Evolutionary conservation across 495 filamentous ascomycete species (phyloP), one percentile per base, ranked within the genome.

Genomic region (Jackrogersella minutella): DNA sequence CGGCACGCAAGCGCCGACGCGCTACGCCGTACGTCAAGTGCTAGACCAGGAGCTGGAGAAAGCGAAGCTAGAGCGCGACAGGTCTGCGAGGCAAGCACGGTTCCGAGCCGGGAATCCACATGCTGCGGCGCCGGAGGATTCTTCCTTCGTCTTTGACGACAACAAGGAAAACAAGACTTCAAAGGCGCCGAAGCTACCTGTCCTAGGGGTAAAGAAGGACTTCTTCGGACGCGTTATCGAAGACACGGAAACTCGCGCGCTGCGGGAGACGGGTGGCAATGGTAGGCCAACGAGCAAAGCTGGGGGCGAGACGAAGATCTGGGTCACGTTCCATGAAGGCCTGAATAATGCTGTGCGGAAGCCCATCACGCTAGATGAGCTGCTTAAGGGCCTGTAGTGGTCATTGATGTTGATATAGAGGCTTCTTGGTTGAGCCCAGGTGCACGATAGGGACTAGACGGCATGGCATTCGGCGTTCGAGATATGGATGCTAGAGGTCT

Each of bases 301-400:
- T 74, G 62, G 70, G 7, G 71, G 77, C 41, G 86, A 85, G 43
- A 79, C 77, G 17, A 89, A 87, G 72, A 89, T 96, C 9, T 99
- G 95, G 94, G 88, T 97, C 19, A 97, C 88, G 62, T 99, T 90
- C 74, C 90, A 97, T 71, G 95, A 98, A 77, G 95, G 95, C n/a
- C 89, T 92, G 74, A 95, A 91, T 66, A 98, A 98, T 80, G 95
- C 95, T 8, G 95, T 99, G 40, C 86, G 91, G 73, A 98, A 97
- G 75, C 93, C 93, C 3, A 86, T 99, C 62, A 90, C 90, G 36
- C 74, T 99, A 77, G 87, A 87, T 61, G 95, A 99, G 74, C 81
- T 99, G 66, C 78, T 99, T 82, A 82, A 80, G 59, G 88, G 85
- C 8, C 78, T 93, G 44, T 86, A 73, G 44, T 39, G 26, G 47